These are phyloP conservation scores for Candida xiaguanensis DNA, from an alignment of 805 yeast genomes.

Conservation along the genomic window DNA sequence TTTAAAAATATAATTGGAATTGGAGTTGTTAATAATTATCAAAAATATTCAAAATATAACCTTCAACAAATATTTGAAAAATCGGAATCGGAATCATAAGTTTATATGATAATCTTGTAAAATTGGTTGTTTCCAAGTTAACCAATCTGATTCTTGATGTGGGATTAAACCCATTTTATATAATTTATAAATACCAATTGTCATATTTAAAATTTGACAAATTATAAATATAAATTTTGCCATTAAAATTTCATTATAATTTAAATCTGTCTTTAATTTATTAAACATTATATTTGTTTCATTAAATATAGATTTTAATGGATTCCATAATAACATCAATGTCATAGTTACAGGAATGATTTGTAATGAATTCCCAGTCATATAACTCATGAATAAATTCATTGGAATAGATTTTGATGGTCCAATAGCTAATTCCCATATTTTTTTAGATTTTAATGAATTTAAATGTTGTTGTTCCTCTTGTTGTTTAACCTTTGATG, in stretches of 20 bases:
- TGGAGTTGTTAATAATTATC: slow-evolving; percentile 71
- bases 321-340: slow-evolving; percentile 73
- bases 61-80: slow-evolving; percentile 74
- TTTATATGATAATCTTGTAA: slow-evolving; percentile 14
- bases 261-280: slow-evolving; percentile 38
- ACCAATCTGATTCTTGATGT: slow-evolving; percentile 84
- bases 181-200: slow-evolving; percentile 80
- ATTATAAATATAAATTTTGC: slow-evolving; percentile 23
- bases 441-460: slow-evolving; percentile 53
- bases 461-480: slow-evolving; percentile 20
- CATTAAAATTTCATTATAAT: slow-evolving; percentile 25
- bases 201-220: slow-evolving; percentile 53
- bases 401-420: slow-evolving; percentile 87
- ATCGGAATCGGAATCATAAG: slow-evolving; percentile 5
- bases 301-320: slow-evolving; percentile 65
- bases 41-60: slow-evolving; percentile 64
- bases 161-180: slow-evolving; percentile 90
- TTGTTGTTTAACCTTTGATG: slow-evolving; percentile 9
- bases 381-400: slow-evolving; percentile 86
- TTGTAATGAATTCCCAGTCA: slow-evolving; percentile 89
- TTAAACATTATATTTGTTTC: slow-evolving; percentile 55
- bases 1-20: slow-evolving; percentile 86
- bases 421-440: slow-evolving; percentile 80
- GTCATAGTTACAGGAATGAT: slow-evolving; percentile 91
- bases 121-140: slow-evolving; percentile 68